phyloP scores from a whole-genome alignment of 345 rosid genomes.

The Cardamine resedifolia region DNA sequence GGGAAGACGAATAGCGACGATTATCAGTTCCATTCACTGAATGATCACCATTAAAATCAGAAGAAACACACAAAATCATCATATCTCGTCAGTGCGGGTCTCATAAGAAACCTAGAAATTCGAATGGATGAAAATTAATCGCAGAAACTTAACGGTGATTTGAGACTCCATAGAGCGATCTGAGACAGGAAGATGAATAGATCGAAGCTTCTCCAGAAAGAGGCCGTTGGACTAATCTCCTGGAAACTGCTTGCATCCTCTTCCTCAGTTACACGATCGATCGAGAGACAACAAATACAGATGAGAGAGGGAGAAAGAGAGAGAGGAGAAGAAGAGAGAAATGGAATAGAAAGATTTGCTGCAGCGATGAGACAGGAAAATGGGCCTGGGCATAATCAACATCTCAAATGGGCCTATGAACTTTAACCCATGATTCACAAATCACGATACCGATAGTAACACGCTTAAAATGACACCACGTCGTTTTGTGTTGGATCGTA shows the following conservation, averaged over 20 bases:
- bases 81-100: background rate
- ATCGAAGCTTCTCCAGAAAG: slow-evolving; percentile 44
- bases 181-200: slow-evolving; percentile 41
- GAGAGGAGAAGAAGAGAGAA: background rate
- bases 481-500: no score
- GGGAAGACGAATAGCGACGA: slow-evolving; percentile 64
- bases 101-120: slow-evolving; percentile 19
- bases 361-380: background rate
- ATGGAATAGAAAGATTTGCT: background rate
- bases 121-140: background rate
- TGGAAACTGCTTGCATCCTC: slow-evolving; percentile 72
- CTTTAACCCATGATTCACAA: background rate
- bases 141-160: slow-evolving; percentile 51
- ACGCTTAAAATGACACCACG: no score
- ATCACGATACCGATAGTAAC: no score
- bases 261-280: slow-evolving; percentile 29
- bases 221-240: slow-evolving; percentile 62
- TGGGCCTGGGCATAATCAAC: slow-evolving; percentile 9
- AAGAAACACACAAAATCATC: background rate
- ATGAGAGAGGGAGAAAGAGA: slow-evolving; percentile 20
- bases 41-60: background rate
- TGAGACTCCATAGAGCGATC: slow-evolving; percentile 53
- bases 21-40: slow-evolving; percentile 62
- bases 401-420: background rate
- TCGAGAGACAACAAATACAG: slow-evolving; percentile 16